A percentile compares a stretch with the other conserved stretches of the same genome.
These are phyloP conservation scores for Gypsophila paniculata DNA, from an alignment of 179 eudicot species.

Conservation along the genomic window DNA sequence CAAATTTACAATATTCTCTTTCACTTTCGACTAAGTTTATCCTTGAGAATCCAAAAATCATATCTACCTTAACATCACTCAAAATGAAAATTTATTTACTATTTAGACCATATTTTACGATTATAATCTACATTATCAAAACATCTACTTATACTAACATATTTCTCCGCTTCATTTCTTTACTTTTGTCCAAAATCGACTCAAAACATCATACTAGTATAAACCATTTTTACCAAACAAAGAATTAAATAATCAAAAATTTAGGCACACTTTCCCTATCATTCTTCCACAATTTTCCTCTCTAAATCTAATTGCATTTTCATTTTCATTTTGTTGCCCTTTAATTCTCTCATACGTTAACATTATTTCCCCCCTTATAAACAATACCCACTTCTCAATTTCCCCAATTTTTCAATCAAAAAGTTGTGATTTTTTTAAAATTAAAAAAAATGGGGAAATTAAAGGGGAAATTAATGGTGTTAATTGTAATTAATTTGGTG, in stretches of 20 bases:
- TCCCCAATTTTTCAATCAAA: not conserved
- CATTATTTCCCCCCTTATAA: not conserved
- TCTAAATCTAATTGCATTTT: not conserved
- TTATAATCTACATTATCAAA: too few species aligned
- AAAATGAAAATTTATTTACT: too few species aligned
- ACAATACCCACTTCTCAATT: constrained; percentile 4
- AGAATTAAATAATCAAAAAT: not conserved
- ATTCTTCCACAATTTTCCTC: not conserved
- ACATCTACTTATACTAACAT: too few species aligned
- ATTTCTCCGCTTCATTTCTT: too few species aligned
- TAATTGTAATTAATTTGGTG: constrained; percentile 17
- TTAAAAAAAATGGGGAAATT: constrained; percentile 30
- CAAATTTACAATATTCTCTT: too few species aligned
- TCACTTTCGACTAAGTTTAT: too few species aligned
- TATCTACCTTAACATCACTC: too few species aligned
- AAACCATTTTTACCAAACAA: too few species aligned
- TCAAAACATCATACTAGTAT: too few species aligned
- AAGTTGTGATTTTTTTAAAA: not conserved
- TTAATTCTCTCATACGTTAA: constrained; percentile 12
- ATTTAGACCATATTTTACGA: too few species aligned
- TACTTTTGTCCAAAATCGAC: too few species aligned
- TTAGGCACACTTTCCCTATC: constrained; percentile 7
- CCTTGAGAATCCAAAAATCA: too few species aligned
- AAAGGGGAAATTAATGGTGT: constrained; percentile 32
- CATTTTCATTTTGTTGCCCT: not conserved